Evolutionary conservation across 805 yeast genomes (phyloP), one percentile per base, ranked within the genome.

Genomic region (Metschnikowia corniflorae): DNA sequence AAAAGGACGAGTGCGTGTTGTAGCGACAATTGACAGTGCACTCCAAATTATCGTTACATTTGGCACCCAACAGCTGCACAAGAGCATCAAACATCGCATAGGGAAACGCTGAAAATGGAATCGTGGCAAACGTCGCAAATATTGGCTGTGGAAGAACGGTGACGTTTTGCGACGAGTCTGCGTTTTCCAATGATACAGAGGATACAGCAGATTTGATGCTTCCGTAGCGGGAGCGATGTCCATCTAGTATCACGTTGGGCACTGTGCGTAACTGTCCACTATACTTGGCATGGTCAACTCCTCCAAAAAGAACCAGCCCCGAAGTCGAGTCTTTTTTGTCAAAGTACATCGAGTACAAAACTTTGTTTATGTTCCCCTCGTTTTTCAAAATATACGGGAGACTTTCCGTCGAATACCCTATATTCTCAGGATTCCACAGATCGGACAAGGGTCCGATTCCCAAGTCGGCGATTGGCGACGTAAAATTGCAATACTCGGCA

Each of bases 331-430:
- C 9, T 16, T 53, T 46, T 3, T 61, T 58, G 47, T 78, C 73
- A 54, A 85, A 65, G 49, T 65, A 82, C 37, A 85, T 61, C 0
- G 91, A 82, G 54, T 81, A 85, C 0, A 74, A 74, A 26, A 68
- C 66, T 31, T 71, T 68, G 29, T 69, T 49, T 40, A 78, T 82
- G 24, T 73, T 50, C 0, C 88, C 88, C 37, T 73, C 71, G 21
- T 63, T 53, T 33, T 70, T 78, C 65, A 86, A 57, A 42, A 71
- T 71, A 37, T 68, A 44, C 0, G 95, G 95, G 39, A 86, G 61
- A 57, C 86, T 86, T 35, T 73, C 68, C n/a, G n/a, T n/a, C n/a
- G n/a, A n/a, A n/a, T n/a, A n/a, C n/a, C n/a, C n/a, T n/a, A n/a
- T n/a, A n/a, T n/a, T n/a, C n/a, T n/a, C n/a, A n/a, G n/a, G n/a